Evolutionary conservation across 768 basidiomycete species (phyloP), one percentile per base, ranked within the genome.

Genomic region (Boletus sp.): DNA sequence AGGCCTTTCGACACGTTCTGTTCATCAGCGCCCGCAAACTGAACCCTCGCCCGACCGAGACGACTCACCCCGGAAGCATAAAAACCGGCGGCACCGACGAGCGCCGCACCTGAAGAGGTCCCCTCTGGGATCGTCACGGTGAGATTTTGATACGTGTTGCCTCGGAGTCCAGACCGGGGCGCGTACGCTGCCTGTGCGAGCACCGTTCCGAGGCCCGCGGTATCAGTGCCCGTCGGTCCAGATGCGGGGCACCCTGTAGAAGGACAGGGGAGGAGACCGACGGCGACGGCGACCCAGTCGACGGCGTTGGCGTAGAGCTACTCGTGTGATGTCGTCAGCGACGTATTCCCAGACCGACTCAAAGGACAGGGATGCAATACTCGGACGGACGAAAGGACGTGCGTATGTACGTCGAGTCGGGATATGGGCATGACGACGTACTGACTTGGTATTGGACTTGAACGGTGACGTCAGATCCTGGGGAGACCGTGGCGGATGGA

Each of bases 361-460:
- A 3, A 24, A 24, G 24, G 24, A 24, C 24, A 24, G 24, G 2
- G 24, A 11, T 35, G 33, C 33, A 35, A 35, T 1, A 11, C 33
- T n/a, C 33, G 5, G 14, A 40, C 1, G 35, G 47, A n/a, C 20
- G 47, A 15, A 10, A 33, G 28, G 7, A 24, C 24, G 24, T 24
- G 24, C 24, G 24, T 24, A 3, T 24, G 24, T 24, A 24, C 24
- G 24, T 24, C 24, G 24, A 24, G 24, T 24, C n/a, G 44, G 11
- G 11, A 45, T 20, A 47, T 1, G 8, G 47, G 47, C 8, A 36
- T 20, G 33, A 36, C 14, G 14, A 45, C 52, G 11, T 60, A 79
- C n/a, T n/a, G n/a, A n/a, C 79, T 7, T 75, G 76, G 55, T 72
- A 71, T 52, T 76, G 76, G n/a, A 81, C 63, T 51, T 78, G 74